Base-by-base conservation (phyloP, 495 filamentous ascomycete genomes). In the Penicillium dipodomyicola region DNA sequence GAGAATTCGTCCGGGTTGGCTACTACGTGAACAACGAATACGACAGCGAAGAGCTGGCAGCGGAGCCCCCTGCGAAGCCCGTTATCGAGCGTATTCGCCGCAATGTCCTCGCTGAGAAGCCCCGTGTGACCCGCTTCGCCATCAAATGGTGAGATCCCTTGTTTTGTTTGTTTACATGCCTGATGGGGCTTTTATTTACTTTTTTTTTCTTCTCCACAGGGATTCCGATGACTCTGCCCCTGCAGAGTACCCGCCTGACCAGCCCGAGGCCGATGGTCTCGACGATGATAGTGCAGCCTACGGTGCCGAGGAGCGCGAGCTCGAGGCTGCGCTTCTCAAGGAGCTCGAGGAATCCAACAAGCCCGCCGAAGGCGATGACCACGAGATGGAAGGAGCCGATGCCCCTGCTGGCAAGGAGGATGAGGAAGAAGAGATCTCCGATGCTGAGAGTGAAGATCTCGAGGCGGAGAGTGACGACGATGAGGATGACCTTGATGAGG, bases 11-110 rank as follows among this genome's bases (percentile, higher is more conserved):
- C 39, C 92, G 94, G 63, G 94, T 98, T 22, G 94, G 94, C 40
- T 98, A 98, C 81, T 98, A 98, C 63, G 92, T 97, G 56, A 98
- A 96, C 78, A 97, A 97, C 63, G 95, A 97, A 70, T 98, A 98
- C 71, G 89, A 93, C 61, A 88, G 87, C 23, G 91, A 96, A 62
- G 91, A 96, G 73, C 80, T 98, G 45, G 83, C 81, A 57, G 84
- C 85, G 23, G 90, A 96, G 54, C 95, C 94, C 12, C 94, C 95
- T 3, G 82, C 90, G 44, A 95, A 96, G 79, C 90, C 91, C 30
- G 82, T 92, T 63, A 87, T 96, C 54, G 95, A 97, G 67, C 88
- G 90, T 64, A 90, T 98, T 54, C 82, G 87, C 56, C 84, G 94
- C 52, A 96, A 93, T 63, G 88, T 98, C 27, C 82, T 98, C 29